phyloP scores from a whole-genome alignment of 139 green algal species.

The Chlorella sp. region DNA sequence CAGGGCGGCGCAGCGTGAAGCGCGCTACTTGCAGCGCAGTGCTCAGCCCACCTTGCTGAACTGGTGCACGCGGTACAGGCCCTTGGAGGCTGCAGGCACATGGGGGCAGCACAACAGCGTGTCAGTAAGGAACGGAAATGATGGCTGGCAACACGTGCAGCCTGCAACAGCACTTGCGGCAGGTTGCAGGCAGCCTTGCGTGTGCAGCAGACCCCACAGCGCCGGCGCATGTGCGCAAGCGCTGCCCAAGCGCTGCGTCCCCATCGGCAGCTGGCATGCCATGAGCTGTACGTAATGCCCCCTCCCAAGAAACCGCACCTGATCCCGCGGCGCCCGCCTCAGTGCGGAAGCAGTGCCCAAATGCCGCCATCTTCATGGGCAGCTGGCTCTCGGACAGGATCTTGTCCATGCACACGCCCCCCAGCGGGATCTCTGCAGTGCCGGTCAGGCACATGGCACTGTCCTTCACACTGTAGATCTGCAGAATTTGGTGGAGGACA shows the following conservation, averaged over 20 bases:
- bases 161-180: too few species aligned
- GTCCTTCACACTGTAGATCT: constrained; percentile 90
- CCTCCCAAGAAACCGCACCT: background rate
- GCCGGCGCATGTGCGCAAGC: background rate
- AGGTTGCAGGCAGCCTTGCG: too few species aligned
- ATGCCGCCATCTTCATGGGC: constrained; percentile 92
- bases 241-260: too few species aligned
- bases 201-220: background rate
- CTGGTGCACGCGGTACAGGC: constrained; percentile 98
- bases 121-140: too few species aligned
- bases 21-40: background rate
- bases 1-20: too few species aligned
- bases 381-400: constrained; percentile 83
- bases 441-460: constrained; percentile 92
- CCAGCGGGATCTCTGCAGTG: constrained; percentile 96
- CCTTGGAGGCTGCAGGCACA: constrained; percentile 70
- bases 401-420: constrained; percentile 90
- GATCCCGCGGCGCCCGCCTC: constrained; percentile 90
- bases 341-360: constrained; percentile 96
- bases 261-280: too few species aligned
- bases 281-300: too few species aligned
- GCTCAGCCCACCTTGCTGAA: constrained; percentile 90
- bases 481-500: background rate
- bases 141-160: too few species aligned
- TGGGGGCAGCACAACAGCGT: too few species aligned